These are phyloP conservation scores for Sclerospora graminicola DNA, from an alignment of 352 stramenopile genomes.

Conservation along the genomic window DNA sequence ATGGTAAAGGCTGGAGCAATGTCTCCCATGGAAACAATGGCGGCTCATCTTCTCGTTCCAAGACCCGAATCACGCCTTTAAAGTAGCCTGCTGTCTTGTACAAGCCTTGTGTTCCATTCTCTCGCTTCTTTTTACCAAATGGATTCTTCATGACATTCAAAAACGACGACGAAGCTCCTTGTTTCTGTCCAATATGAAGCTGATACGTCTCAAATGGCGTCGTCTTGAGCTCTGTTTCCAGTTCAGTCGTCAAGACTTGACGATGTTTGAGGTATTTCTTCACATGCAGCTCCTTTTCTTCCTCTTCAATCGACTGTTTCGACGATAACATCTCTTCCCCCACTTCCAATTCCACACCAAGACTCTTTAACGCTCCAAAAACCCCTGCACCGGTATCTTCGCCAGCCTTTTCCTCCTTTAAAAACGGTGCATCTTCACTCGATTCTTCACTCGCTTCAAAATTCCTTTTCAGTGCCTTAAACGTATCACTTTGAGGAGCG, in stretches of 20 bases:
- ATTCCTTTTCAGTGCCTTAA: slow-evolving; percentile 66
- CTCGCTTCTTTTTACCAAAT: slow-evolving; percentile 53
- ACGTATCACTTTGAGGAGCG: slow-evolving; percentile 49
- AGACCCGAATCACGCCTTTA: slow-evolving; percentile 87
- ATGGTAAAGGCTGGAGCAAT: slow-evolving; percentile 59
- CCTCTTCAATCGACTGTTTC: slow-evolving; percentile 32
- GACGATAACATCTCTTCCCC: slow-evolving; percentile 44
- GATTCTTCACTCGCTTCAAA: slow-evolving; percentile 35
- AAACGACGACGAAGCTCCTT: slow-evolving; percentile 56
- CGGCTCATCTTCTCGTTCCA: slow-evolving; percentile 73
- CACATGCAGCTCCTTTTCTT: too few relatives aligned
- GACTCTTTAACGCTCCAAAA: slow-evolving; percentile 78
- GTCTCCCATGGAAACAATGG: slow-evolving; percentile 60
- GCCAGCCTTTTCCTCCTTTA: too few relatives aligned
- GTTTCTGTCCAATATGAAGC: slow-evolving; percentile 71
- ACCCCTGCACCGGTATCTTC: slow-evolving; percentile 80
- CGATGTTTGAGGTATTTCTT: slow-evolving; percentile 77
- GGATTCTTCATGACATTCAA: slow-evolving; percentile 47
- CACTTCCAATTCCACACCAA: slow-evolving; percentile 71
- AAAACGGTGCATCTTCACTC: slow-evolving; percentile 47
- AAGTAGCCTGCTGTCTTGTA: slow-evolving; percentile 84
- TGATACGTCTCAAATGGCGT: slow-evolving; percentile 87
- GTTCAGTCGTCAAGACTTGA: slow-evolving; percentile 49
- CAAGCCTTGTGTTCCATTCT: slow-evolving; percentile 28
- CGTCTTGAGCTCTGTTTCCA: slow-evolving; percentile 70